Evolutionary conservation across 768 basidiomycete species (phyloP).

Genomic region (Infundibulicybe gibba): DNA sequence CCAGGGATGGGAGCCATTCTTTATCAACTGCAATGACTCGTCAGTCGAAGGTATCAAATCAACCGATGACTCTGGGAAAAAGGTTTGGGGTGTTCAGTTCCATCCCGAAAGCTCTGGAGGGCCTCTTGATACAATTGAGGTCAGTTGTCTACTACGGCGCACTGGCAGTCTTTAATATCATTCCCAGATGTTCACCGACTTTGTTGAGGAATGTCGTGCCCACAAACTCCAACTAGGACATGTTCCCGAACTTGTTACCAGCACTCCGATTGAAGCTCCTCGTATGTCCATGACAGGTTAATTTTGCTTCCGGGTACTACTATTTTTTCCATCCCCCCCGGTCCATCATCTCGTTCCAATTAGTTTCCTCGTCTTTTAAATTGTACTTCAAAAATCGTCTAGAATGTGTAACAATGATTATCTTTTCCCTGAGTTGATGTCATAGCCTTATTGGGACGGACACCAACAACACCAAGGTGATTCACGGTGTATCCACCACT

Average conservation of each 20-base stretch:
- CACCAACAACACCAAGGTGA: no score
- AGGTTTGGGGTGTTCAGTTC: slow-evolving; percentile 98
- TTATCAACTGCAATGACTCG: slow-evolving; percentile 99
- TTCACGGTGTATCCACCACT: neutral
- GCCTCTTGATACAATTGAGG: slow-evolving; percentile 98
- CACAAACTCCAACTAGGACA: slow-evolving; percentile 35
- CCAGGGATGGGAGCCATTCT: slow-evolving; percentile 96
- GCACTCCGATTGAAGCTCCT: slow-evolving; percentile 17
- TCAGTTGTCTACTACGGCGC: slow-evolving; percentile 25
- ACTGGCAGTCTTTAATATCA: neutral
- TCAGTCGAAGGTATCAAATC: slow-evolving; percentile 99
- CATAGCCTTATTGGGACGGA: no score
- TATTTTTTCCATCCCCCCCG: no score
- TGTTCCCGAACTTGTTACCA: slow-evolving; percentile 7
- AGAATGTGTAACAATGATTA: no score
- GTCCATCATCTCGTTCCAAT: no score
- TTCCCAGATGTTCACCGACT: slow-evolving; percentile 89
- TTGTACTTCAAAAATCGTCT: no score
- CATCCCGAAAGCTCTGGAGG: slow-evolving; percentile 98
- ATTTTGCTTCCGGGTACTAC: no score
- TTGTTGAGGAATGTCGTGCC: slow-evolving; percentile 75
- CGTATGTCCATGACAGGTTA: slow-evolving; percentile 1
- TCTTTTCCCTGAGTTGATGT: no score
- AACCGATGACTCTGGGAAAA: slow-evolving; percentile 82
- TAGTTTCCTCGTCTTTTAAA: no score